Evolutionary conservation across 2,329 filamentous ascomycete genomes (phyloP).

Genomic region (Phaeosphaeria sp.): DNA sequence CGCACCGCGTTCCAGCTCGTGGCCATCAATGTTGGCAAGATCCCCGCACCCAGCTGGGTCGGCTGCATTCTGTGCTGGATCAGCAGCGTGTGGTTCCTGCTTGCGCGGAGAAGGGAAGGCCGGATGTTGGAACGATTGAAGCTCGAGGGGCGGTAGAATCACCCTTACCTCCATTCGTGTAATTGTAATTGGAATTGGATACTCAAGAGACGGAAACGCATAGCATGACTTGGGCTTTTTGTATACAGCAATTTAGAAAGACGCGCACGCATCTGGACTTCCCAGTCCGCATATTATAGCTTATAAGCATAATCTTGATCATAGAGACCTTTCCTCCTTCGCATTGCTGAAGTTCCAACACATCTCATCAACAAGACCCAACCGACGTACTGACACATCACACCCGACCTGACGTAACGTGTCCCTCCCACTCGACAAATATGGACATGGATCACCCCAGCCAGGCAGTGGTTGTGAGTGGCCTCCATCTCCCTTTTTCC

Average conservation of each 20-base stretch:
- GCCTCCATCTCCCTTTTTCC: not conserved
- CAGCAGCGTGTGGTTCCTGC: conserved; percentile 58
- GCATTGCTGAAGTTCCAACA: too few species aligned
- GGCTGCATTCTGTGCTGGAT: conserved; percentile 60
- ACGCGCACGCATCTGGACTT: not conserved
- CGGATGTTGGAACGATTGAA: conserved; percentile 27
- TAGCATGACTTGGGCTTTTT: not conserved
- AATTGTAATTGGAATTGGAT: not conserved
- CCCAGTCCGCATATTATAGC: not conserved
- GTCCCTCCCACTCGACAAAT: not conserved
- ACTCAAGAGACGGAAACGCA: not conserved
- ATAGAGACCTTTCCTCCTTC: not conserved
- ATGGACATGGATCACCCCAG: not conserved
- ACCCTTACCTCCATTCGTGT: not conserved
- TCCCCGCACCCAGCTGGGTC: conserved; percentile 60
- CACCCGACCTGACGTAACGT: not conserved
- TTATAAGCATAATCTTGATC: not conserved
- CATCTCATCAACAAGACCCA: too few species aligned
- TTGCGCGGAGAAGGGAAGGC: conserved; percentile 52
- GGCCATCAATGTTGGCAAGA: conserved; percentile 55
- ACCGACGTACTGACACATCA: too few species aligned
- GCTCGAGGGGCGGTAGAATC: not conserved
- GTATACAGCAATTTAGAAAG: not conserved
- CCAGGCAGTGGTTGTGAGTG: not conserved
- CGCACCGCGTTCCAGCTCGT: conserved; percentile 58